Percentiles rank a stretch among this genome's conserved stretches.
These are phyloP conservation scores for Nosema granulosis DNA, from an alignment of 371 early-diverging fungal genomes.

Conservation along the genomic window DNA sequence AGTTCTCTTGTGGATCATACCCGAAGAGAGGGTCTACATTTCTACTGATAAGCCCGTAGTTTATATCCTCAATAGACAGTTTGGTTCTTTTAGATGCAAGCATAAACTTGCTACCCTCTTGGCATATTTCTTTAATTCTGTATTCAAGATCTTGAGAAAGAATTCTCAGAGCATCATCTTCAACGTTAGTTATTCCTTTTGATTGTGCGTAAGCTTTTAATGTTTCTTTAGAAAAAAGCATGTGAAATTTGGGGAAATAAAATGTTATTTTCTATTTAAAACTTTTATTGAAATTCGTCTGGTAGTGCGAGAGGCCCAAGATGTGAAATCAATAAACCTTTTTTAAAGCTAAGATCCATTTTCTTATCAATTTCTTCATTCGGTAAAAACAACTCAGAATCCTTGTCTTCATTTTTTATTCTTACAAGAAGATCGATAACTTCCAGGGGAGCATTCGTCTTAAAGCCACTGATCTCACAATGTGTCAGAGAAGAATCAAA, in stretches of 20 bases:
- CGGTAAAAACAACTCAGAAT: background rate
- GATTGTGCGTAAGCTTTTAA: constrained; percentile 72
- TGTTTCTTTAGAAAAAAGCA: constrained; percentile 68
- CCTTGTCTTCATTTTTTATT: background rate
- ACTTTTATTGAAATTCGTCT: background rate
- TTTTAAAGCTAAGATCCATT: constrained; percentile 30
- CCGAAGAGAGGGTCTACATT: constrained; percentile 97
- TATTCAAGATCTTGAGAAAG: constrained; percentile 91
- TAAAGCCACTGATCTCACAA: constrained; percentile 75
- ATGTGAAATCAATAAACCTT: constrained; percentile 42
- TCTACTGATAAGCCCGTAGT: constrained; percentile 82
- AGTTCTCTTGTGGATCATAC: constrained; percentile 73
- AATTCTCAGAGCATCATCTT: constrained; percentile 79
- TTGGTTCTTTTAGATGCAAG: constrained; percentile 80
- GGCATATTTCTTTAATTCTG: constrained; percentile 85
- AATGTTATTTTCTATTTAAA: background rate
- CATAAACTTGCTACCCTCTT: constrained; percentile 96
- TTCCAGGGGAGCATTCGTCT: constrained; percentile 82
- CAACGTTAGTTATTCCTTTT: constrained; percentile 78
- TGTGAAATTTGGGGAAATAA: constrained; percentile 16
- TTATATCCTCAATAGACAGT: constrained; percentile 82
- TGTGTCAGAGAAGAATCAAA: constrained; percentile 85
- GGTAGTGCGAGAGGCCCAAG: constrained; percentile 47
- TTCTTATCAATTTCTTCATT: constrained; percentile 38
- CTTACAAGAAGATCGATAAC: constrained; percentile 84